Percentiles rank a stretch among this genome's conserved stretches.
Evolutionary conservation across 2,329 filamentous ascomycete species (phyloP).

Genomic region (Hypoxylon sp.): DNA sequence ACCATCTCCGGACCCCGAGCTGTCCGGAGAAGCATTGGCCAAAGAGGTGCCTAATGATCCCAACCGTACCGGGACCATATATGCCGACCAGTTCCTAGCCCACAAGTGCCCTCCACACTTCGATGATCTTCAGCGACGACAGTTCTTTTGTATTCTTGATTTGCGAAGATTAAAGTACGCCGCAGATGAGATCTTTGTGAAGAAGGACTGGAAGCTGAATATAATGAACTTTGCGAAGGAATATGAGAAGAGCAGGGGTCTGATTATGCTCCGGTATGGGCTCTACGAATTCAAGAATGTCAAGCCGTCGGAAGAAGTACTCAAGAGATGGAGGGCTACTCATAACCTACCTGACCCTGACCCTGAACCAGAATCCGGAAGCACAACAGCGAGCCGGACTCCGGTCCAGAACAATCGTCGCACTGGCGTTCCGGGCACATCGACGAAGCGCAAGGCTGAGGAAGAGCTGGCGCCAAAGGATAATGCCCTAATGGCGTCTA

Average conservation of each 20-base stretch:
- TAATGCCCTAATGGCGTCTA: constrained; percentile 55
- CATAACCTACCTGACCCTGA: constrained; percentile 69
- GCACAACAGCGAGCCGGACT: constrained; percentile 48
- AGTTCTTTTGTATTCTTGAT: constrained; percentile 75
- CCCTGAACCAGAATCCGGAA: constrained; percentile 62
- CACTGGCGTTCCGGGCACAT: constrained; percentile 54
- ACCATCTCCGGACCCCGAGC: constrained; percentile 68
- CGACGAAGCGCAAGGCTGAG: constrained; percentile 70
- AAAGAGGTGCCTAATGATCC: constrained; percentile 69
- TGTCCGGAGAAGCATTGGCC: constrained; percentile 69
- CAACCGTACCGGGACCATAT: constrained; percentile 68
- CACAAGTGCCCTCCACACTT: constrained; percentile 71
- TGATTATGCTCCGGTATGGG: constrained; percentile 73
- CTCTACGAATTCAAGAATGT: constrained; percentile 75
- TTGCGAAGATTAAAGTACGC: constrained; percentile 73
- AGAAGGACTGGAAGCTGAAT: constrained; percentile 75
- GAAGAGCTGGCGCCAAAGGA: constrained; percentile 63
- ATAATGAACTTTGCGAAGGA: constrained; percentile 75
- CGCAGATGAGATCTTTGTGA: constrained; percentile 72
- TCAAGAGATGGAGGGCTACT: constrained; percentile 71
- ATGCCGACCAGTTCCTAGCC: constrained; percentile 71
- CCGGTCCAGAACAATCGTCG: constrained; percentile 53
- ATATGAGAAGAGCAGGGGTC: constrained; percentile 74
- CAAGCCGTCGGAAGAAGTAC: constrained; percentile 70
- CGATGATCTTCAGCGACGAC: constrained; percentile 71